Percentiles rank a stretch among this genome's conserved stretches.
Evolutionary conservation across 2,329 filamentous ascomycete species (phyloP).

Genomic region (Colletotrichum cordylinicola): DNA sequence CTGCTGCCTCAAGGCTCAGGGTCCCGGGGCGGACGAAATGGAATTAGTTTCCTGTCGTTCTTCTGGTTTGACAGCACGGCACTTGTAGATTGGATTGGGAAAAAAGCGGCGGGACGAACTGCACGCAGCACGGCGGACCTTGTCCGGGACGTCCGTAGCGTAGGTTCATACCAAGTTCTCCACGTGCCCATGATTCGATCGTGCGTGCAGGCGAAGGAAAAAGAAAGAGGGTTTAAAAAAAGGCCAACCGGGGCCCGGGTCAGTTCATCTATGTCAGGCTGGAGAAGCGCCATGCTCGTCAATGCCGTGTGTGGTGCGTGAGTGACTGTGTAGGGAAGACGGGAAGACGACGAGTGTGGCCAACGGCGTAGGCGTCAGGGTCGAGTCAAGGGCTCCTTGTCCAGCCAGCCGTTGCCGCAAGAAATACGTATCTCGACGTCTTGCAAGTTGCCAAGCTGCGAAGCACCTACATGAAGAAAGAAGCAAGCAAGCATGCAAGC

Average conservation of each 20-base stretch:
- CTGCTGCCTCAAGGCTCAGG: not conserved
- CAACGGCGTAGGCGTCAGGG: not conserved
- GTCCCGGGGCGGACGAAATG: not conserved
- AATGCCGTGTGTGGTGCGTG: constrained; percentile 8
- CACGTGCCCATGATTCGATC: constrained; percentile 11
- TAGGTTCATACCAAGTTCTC: not conserved
- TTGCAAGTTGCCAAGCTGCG: not conserved
- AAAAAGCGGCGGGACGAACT: not conserved
- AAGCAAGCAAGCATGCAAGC: not conserved
- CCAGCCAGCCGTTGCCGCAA: not conserved
- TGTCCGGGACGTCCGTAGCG: constrained; percentile 8
- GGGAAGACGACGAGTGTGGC: not conserved
- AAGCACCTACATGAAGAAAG: not conserved
- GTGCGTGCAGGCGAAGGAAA: not conserved
- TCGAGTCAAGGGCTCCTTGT: not conserved
- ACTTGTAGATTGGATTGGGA: not conserved
- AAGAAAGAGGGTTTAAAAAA: not conserved
- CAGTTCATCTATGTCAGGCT: constrained; percentile 16
- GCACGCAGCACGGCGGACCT: not conserved
- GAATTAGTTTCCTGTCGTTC: constrained; percentile 1
- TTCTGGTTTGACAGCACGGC: constrained; percentile 8
- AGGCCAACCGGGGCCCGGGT: not conserved
- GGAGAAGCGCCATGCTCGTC: constrained; percentile 10
- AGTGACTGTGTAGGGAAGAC: not conserved
- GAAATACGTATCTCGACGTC: not conserved